phyloP scores from a whole-genome alignment of 805 yeast genomes.

The Wickerhamomyces subpelliculosus region DNA sequence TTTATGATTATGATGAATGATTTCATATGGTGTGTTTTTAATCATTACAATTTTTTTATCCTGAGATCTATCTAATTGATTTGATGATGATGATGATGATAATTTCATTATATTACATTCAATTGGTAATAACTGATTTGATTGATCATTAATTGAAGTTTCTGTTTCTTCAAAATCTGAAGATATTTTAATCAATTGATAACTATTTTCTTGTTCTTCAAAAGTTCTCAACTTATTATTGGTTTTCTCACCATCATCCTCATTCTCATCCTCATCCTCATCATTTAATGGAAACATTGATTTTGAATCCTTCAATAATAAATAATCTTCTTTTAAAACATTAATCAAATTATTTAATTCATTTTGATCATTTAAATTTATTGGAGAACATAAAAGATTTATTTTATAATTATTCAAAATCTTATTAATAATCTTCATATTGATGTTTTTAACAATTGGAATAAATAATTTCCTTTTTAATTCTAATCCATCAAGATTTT shows the following conservation, averaged over 20 bases:
- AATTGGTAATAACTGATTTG: too few relatives aligned
- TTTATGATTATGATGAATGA: neutral
- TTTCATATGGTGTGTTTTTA: neutral
- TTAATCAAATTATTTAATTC: constrained; percentile 16
- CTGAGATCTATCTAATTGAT: too few relatives aligned
- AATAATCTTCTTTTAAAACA: constrained; percentile 13
- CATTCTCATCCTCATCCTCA: too few relatives aligned
- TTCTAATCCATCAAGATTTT: constrained; percentile 5
- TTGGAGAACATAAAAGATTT: constrained; percentile 20
- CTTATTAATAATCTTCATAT: constrained; percentile 12
- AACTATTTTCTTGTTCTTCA: neutral
- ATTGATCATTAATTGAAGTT: neutral
- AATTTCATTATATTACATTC: too few relatives aligned
- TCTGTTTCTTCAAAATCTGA: neutral
- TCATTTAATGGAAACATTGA: too few relatives aligned
- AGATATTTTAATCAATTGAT: neutral
- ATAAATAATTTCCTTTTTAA: constrained; percentile 12
- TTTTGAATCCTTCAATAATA: neutral
- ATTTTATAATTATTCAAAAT: constrained; percentile 12
- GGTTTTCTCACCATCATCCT: too few relatives aligned
- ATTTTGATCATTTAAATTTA: constrained; percentile 11
- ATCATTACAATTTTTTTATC: neutral
- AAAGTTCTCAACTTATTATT: neutral
- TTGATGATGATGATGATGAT: too few relatives aligned
- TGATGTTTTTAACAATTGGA: constrained; percentile 20